Evolutionary conservation across 2,329 filamentous ascomycete species (phyloP), one percentile per base, ranked within the genome.

Genomic region (Thelonectria olida): DNA sequence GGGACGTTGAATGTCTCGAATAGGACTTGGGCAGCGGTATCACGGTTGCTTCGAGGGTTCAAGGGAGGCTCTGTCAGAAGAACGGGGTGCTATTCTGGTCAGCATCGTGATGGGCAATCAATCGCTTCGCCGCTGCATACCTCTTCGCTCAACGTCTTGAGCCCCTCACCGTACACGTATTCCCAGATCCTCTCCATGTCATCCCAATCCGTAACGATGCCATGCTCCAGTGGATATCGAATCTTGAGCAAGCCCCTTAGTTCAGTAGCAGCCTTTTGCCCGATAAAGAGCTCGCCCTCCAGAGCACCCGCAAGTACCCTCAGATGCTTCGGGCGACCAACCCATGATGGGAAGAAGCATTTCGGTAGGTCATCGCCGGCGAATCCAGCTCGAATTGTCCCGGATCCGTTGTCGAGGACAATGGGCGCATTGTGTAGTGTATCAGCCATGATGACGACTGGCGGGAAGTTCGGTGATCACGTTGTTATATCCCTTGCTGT

Each of bases 131-230:
- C 17, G 45, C 51, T 17, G 8, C 76, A 34, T 60, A 94, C 92
- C 86, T 99, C 96, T 85, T 99, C 96, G 79, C 94, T 97, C 75
- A 97, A 85, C 50, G 95, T 97, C 83, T 97, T 98, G 72, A 99
- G 79, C 66, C 96, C 96, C 74, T 97, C 95, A 59, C 92, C 92
- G 77, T 98, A 99, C 54, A 99, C 93, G 75, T 97, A 96, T 73
- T 96, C 92, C 96, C 96, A 99, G 80, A 99, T 99, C 81, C 93
- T 90, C 83, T 99, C 96, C 96, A 99, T 99, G 75, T 99, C 96
- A 76, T 98, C 96, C 96, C 96, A 99, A 79, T 99, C 93, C 70
- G 96, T 99, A 65, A 99, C 96, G 73, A 99, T 96, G 71, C 96
- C 96, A 77, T 99, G 96, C 81, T 98, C 96, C 56, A 99, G 82